Conservation (phyloP, 2,329 filamentous ascomycete genomes). For the Sclerotiophoma versabilis region DNA sequence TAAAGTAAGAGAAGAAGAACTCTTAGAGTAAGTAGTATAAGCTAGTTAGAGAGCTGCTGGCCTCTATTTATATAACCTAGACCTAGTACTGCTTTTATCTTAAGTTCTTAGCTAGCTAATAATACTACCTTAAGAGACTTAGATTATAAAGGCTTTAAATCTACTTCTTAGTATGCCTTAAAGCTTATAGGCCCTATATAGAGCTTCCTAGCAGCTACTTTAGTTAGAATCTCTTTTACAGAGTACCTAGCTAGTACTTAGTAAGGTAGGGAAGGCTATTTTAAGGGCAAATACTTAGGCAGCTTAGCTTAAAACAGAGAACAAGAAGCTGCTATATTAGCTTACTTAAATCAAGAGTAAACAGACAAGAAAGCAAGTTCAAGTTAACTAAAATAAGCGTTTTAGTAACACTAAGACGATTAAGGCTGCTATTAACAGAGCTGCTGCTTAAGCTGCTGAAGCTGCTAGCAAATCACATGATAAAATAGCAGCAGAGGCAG, state of each 20-base stretch:
- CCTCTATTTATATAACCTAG: not conserved
- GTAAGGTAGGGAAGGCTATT: conserved; percentile 20
- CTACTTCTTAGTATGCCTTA: not conserved
- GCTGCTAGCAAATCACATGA: not conserved
- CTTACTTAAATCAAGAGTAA: conserved; percentile 1
- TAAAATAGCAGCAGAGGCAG: not conserved
- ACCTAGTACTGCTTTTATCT: not conserved
- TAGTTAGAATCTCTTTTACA: not conserved
- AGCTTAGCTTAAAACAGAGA: conserved; percentile 13
- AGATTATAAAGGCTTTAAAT: not conserved
- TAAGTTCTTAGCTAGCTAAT: not conserved
- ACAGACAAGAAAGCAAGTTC: conserved; percentile 9
- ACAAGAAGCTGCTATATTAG: conserved; percentile 18
- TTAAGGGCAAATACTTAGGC: conserved; percentile 10
- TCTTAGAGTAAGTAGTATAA: not conserved
- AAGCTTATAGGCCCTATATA: not conserved
- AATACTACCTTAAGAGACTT: not conserved
- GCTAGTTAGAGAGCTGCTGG: not conserved
- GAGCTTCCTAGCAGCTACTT: not conserved
- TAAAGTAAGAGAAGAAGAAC: conserved; percentile 7
- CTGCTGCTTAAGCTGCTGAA: too few species aligned
- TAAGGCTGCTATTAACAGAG: conserved; percentile 9
- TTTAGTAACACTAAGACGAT: conserved; percentile 15
- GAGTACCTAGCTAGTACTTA: conserved; percentile 3
- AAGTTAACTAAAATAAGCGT: conserved; percentile 20